A percentile compares a stretch with the other conserved stretches of the same genome.
These are phyloP conservation scores for Xenosphaeropsis pyriputrescens DNA, from an alignment of 2,329 filamentous ascomycete species.

Conservation along the genomic window DNA sequence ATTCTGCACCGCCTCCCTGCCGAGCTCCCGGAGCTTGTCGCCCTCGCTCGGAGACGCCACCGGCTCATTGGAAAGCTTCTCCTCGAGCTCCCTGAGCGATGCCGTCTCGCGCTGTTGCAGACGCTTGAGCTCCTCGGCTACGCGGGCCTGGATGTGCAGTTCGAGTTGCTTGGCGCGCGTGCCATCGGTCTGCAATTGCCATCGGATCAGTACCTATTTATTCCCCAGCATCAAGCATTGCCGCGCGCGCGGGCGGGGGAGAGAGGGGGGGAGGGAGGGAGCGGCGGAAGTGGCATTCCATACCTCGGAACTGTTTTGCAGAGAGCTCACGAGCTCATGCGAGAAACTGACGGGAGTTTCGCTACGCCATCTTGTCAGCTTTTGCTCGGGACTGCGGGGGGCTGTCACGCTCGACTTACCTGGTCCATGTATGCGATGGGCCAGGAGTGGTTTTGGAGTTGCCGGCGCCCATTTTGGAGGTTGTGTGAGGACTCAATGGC, in stretches of 20 bases:
- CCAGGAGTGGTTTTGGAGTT: constrained; percentile 3
- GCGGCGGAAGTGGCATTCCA: constrained; percentile 8
- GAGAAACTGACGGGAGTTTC: constrained; percentile 58
- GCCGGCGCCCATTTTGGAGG: constrained; percentile 3
- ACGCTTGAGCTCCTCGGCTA: constrained; percentile 70
- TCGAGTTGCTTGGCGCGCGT: constrained; percentile 74
- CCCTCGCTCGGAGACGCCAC: constrained; percentile 11
- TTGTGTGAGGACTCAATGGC: constrained; percentile 2
- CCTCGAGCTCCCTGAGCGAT: constrained; percentile 53
- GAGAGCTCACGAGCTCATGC: constrained; percentile 64
- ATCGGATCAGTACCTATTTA: too few relatives aligned
- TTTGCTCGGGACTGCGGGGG: background rate
- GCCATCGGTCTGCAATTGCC: constrained; percentile 57
- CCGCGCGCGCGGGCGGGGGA: constrained; percentile 2
- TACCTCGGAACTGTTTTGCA: constrained; percentile 82
- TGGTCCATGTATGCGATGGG: constrained; percentile 4
- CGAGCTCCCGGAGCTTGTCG: constrained; percentile 17
- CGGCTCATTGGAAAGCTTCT: constrained; percentile 34
- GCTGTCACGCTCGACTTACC: constrained; percentile 1
- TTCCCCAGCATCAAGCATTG: background rate
- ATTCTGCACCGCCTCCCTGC: constrained; percentile 36
- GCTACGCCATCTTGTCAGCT: constrained; percentile 20
- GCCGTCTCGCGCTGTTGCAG: constrained; percentile 57
- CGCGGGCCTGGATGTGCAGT: constrained; percentile 76
- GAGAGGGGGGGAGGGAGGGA: background rate